These are phyloP conservation scores for Simmondsia chinensis DNA, from an alignment of 148 eudicot genomes.

Conservation along the genomic window DNA sequence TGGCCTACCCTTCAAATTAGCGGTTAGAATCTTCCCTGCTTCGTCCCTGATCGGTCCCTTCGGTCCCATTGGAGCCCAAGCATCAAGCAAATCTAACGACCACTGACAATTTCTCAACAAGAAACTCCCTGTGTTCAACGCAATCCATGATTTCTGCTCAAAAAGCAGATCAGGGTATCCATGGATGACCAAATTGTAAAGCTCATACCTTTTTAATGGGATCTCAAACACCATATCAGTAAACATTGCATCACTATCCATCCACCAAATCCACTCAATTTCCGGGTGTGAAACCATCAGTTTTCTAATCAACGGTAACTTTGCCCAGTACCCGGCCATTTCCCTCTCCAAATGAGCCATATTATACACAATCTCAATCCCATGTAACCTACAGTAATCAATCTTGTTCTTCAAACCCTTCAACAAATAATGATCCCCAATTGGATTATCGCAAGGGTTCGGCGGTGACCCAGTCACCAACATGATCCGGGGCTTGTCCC, in stretches of 20 bases:
- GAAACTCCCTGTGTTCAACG: constrained; percentile 60
- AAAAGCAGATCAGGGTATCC: constrained; percentile 63
- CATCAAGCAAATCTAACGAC: constrained; percentile 62
- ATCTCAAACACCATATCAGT: constrained; percentile 72
- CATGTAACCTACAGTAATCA: constrained; percentile 71
- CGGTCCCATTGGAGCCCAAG: constrained; percentile 84
- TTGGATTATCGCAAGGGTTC: constrained; percentile 59
- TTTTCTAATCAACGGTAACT: constrained; percentile 46
- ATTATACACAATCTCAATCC: constrained; percentile 57
- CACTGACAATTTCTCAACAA: constrained; percentile 66
- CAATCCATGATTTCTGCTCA: constrained; percentile 60
- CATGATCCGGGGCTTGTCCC: constrained; percentile 41
- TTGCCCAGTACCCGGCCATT: constrained; percentile 68
- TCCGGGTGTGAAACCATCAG: constrained; percentile 81
- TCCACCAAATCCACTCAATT: constrained; percentile 85
- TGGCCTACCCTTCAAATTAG: constrained; percentile 42
- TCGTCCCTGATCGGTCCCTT: constrained; percentile 43
- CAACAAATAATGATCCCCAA: constrained; percentile 65
- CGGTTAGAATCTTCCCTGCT: constrained; percentile 48
- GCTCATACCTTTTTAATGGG: constrained; percentile 42
- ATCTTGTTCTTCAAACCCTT: constrained; percentile 70
- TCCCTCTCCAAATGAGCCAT: constrained; percentile 60
- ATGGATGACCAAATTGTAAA: constrained; percentile 48
- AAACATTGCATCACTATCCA: constrained; percentile 77
- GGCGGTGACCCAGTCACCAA: constrained; percentile 77